These are phyloP conservation scores for Mycogone perniciosa DNA, from an alignment of 2,329 filamentous ascomycete genomes.

Conservation along the genomic window DNA sequence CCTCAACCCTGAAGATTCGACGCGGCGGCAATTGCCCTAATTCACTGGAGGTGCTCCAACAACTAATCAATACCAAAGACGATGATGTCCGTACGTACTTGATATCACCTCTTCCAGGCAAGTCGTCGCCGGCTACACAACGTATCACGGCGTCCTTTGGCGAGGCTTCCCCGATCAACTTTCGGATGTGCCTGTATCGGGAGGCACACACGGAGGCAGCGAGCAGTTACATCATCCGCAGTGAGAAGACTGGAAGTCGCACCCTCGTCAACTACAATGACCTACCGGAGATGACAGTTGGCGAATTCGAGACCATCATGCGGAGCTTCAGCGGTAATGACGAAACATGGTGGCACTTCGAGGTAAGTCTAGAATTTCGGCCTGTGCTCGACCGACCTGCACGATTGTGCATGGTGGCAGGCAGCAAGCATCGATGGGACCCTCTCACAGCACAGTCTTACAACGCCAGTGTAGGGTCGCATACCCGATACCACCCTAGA, in stretches of 20 bases:
- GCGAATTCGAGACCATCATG: constrained; percentile 50
- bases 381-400: neutral
- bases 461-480: constrained; percentile 44
- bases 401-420: neutral
- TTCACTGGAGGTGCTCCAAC: constrained; percentile 61
- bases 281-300: constrained; percentile 59
- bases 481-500: constrained; percentile 53
- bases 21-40: constrained; percentile 71
- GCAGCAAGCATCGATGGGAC: neutral
- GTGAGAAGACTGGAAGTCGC: constrained; percentile 50
- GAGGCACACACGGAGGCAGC: constrained; percentile 49
- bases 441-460: constrained; percentile 4
- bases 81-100: constrained; percentile 34
- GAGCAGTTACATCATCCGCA: constrained; percentile 64
- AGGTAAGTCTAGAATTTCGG: constrained; percentile 38
- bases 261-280: constrained; percentile 67
- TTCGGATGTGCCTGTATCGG: constrained; percentile 55
- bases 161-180: constrained; percentile 33
- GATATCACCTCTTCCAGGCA: constrained; percentile 49
- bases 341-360: constrained; percentile 64
- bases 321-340: constrained; percentile 30
- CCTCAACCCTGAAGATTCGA: constrained; percentile 50
- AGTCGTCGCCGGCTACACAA: constrained; percentile 41
- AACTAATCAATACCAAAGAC: constrained; percentile 41
- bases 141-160: constrained; percentile 51